phyloP scores from a whole-genome alignment of 208 protist genomes.

The Crithidia mellificae region DNA sequence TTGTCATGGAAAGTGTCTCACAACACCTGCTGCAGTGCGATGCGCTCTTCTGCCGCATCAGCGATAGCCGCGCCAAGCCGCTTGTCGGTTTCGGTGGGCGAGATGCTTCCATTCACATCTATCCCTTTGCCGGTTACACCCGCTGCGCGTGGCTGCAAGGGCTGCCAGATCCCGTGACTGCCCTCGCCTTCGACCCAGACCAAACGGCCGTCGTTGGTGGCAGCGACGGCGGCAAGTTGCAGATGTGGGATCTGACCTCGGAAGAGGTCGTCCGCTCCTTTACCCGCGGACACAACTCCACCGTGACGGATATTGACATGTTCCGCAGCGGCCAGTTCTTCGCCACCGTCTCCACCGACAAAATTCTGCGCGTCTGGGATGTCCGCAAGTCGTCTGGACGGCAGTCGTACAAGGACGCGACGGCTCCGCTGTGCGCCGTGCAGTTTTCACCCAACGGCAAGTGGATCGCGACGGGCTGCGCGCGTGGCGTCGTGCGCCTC shows the following conservation, averaged over 20 bases:
- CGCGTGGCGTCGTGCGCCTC: conserved; percentile 68
- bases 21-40: conserved; percentile 67
- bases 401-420: conserved; percentile 74
- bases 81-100: conserved; percentile 70
- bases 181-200: conserved; percentile 65
- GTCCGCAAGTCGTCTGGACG: conserved; percentile 69
- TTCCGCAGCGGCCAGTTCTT: conserved; percentile 70
- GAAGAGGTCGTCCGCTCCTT: conserved; percentile 67
- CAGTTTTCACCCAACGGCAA: conserved; percentile 74
- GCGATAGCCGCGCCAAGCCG: conserved; percentile 54
- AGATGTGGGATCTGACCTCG: conserved; percentile 68
- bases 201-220: conserved; percentile 61
- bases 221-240: conserved; percentile 58
- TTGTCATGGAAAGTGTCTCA: conserved; percentile 33
- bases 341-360: conserved; percentile 72
- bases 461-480: conserved; percentile 73
- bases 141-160: conserved; percentile 61
- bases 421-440: conserved; percentile 58
- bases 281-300: conserved; percentile 56
- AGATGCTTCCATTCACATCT: conserved; percentile 61
- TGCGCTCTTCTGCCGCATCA: conserved; percentile 56
- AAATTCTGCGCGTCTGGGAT: conserved; percentile 84
- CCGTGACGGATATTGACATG: conserved; percentile 66
- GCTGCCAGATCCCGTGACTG: conserved; percentile 50
- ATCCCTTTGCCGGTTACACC: conserved; percentile 61